A percentile compares a stretch with the other conserved stretches of the same genome.
Conservation (phyloP, 1,284 basidiomycete species). For the Laetiporus sulphureus region DNA sequence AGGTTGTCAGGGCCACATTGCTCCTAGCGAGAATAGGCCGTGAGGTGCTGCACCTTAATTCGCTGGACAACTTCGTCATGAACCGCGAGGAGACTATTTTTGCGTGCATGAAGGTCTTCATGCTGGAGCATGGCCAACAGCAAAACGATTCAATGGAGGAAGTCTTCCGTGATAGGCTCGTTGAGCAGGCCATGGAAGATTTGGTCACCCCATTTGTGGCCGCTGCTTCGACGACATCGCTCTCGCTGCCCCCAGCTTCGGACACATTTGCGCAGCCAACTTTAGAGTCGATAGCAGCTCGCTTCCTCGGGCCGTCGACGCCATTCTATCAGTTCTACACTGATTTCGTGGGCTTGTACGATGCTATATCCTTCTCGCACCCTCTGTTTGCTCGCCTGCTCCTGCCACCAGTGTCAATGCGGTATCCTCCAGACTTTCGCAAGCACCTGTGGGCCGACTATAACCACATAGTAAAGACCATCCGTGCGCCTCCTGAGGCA, state of each 20-base stretch:
- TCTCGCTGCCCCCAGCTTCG: constrained; percentile 28
- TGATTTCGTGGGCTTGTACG: constrained; percentile 86
- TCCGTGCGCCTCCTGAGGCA: constrained; percentile 41
- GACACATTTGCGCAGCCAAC: constrained; percentile 8
- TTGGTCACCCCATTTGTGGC: constrained; percentile 53
- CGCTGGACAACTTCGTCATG: constrained; percentile 35
- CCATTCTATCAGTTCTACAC: constrained; percentile 96
- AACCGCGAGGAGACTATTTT: constrained; percentile 57
- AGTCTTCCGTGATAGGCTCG: constrained; percentile 61
- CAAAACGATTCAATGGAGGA: constrained; percentile 52
- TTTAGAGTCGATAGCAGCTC: constrained; percentile 54
- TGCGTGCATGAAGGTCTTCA: constrained; percentile 88
- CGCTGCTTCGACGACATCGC: constrained; percentile 16
- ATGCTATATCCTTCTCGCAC: constrained; percentile 86
- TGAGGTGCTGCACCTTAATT: constrained; percentile 33
- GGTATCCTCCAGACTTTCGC: constrained; percentile 81
- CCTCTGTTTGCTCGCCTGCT: constrained; percentile 70
- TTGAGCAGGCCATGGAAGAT: constrained; percentile 52
- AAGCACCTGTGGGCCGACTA: constrained; percentile 82
- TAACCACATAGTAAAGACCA: constrained; percentile 51
- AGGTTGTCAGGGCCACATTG: constrained; percentile 58
- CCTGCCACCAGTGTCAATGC: constrained; percentile 70
- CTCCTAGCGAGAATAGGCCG: constrained; percentile 23
- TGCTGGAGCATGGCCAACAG: constrained; percentile 79
- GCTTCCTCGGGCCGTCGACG: constrained; percentile 59